Evolutionary conservation across 2,329 filamentous ascomycete genomes (phyloP), one percentile per base, ranked within the genome.

Genomic region (Zasmidium angulare): DNA sequence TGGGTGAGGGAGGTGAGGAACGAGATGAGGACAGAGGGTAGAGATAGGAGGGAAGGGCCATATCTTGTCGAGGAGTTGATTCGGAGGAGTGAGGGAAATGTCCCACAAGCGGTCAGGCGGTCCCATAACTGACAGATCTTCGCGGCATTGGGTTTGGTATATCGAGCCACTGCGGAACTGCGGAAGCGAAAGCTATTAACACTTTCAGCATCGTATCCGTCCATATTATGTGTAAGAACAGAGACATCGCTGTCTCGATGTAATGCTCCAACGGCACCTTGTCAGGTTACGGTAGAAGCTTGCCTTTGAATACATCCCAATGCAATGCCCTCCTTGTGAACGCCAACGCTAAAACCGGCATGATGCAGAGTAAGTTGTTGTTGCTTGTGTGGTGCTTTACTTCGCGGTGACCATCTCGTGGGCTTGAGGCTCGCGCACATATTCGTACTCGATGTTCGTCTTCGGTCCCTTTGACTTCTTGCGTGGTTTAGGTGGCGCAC

Each of bases 361-460:
- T 43, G 6, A 29, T 11, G 11, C 26, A 29, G 26, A 29, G 26
- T 29, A 29, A 11, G 4, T 11, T 29, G 4, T 11, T 4, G 11
- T 6, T 29, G 26, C 11, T 11, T 29, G 26, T 11, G 11, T 11
- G 26, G 26, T 17, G 7, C 3, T 43, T 17, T 63, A 71, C 59
- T 66, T 65, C 48, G 69, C 70, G 31, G 69, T 23, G 40, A 64
- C 56, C 68, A 73, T 71, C 60, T 81, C 60, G 58, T 77, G 76
- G 67, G 83, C 80, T 65, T 79, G 78, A 49, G 79, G 81, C 68
- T 84, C 84, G 56, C 81, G 81, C 75, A 91, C 89, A 59, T 88
- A 85, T 76, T 92, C 89, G 73, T 90, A 89, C 77, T 93, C 89
- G 75, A 91, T 91, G 78, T 91, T 84, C 75, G 86, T 82, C 82